Conservation (phyloP, 2,329 filamentous ascomycete genomes). For the Macroventuria anomochaeta region DNA sequence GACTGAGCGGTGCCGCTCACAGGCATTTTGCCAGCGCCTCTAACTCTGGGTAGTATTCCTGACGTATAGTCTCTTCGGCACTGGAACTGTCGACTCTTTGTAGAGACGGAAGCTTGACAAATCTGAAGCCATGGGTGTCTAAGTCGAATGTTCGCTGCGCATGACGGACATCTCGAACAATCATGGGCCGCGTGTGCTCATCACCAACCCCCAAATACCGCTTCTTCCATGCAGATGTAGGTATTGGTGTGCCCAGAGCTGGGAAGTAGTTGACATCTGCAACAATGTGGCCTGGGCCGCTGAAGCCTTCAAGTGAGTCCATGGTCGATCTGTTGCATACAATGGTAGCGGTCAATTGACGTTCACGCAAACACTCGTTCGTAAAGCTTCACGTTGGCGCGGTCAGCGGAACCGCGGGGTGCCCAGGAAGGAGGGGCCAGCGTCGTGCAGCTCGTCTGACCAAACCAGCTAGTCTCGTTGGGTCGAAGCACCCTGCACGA, state of each 20-base stretch:
- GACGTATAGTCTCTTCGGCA: constrained; percentile 21
- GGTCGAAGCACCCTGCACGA: not conserved
- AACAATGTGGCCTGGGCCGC: constrained; percentile 11
- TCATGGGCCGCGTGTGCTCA: constrained; percentile 30
- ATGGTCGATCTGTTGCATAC: not conserved
- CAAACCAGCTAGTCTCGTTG: not conserved
- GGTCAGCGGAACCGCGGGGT: constrained; percentile 9
- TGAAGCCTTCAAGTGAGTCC: not conserved
- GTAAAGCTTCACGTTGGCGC: not conserved
- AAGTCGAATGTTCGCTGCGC: constrained; percentile 24
- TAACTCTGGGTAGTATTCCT: constrained; percentile 27
- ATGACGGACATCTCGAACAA: constrained; percentile 54
- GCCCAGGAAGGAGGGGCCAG: constrained; percentile 2
- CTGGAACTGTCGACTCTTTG: constrained; percentile 13
- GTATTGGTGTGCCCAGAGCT: constrained; percentile 19
- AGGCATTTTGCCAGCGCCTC: constrained; percentile 21
- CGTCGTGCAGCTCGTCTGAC: not conserved
- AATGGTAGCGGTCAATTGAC: too few species aligned
- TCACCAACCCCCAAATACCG: constrained; percentile 19
- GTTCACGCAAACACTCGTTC: not conserved
- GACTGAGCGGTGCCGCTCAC: constrained; percentile 7
- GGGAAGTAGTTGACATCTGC: constrained; percentile 31
- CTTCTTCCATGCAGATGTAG: constrained; percentile 21
- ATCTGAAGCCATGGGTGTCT: constrained; percentile 7
- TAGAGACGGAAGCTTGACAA: constrained; percentile 21